Conservation (phyloP, 768 basidiomycete genomes). For the Ramaria sp. region DNA sequence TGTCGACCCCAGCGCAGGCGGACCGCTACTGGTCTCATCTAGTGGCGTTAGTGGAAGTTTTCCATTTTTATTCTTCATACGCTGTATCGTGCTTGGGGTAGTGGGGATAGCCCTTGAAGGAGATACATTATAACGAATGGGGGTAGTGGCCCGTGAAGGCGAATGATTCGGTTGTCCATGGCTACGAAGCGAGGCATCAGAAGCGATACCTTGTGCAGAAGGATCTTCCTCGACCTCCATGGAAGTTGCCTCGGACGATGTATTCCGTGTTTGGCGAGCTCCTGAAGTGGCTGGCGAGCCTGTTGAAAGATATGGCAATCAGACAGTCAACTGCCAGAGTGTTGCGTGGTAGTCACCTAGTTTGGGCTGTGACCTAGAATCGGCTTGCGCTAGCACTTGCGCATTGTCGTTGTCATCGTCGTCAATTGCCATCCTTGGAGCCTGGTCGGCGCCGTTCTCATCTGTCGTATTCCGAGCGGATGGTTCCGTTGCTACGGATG, state of each 20-base stretch:
- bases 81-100: slow-evolving; percentile 26
- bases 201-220: too few relatives aligned
- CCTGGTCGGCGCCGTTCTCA: background rate
- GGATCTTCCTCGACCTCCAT: too few relatives aligned
- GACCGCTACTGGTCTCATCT: background rate
- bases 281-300: too few relatives aligned
- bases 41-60: slow-evolving; percentile 12
- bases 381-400: background rate
- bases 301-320: too few relatives aligned
- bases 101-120: background rate
- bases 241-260: too few relatives aligned
- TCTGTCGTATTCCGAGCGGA: background rate
- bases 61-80: slow-evolving; percentile 34
- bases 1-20: background rate
- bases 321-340: too few relatives aligned
- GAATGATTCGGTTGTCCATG: too few relatives aligned
- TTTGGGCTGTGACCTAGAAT: background rate
- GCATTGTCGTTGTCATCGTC: background rate
- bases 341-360: too few relatives aligned
- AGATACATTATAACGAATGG: too few relatives aligned
- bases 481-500: background rate
- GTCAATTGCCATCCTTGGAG: background rate
- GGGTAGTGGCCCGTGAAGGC: too few relatives aligned
- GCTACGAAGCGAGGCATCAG: too few relatives aligned
- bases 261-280: too few relatives aligned